These are phyloP conservation scores for Arthrobotrys sphaeroides DNA, from an alignment of 2,329 filamentous ascomycete genomes.

Conservation along the genomic window DNA sequence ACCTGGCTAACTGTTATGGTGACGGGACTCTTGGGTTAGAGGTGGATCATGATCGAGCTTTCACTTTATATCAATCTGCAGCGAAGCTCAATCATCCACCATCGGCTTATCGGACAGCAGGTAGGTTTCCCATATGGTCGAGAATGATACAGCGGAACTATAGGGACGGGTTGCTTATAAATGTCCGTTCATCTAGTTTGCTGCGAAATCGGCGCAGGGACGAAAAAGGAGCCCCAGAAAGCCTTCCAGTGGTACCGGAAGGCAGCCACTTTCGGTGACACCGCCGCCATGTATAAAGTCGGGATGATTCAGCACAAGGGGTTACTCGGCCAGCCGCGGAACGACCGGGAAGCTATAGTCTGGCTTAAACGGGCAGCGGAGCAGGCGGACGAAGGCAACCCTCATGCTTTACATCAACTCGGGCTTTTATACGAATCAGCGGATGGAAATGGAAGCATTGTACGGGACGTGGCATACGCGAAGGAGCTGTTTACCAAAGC, in stretches of 20 bases:
- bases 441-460: constrained; percentile 70
- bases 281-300: constrained; percentile 97
- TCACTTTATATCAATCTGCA: constrained; percentile 89
- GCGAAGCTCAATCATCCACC: constrained; percentile 87
- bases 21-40: constrained; percentile 81
- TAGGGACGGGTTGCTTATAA: not conserved
- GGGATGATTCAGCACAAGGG: constrained; percentile 96
- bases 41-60: constrained; percentile 88
- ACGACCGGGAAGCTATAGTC: constrained; percentile 83
- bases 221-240: constrained; percentile 87
- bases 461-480: constrained; percentile 83
- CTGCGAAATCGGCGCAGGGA: constrained; percentile 95
- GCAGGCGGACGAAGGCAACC: constrained; percentile 85
- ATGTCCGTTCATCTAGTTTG: constrained; percentile 69
- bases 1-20: constrained; percentile 87
- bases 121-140: constrained; percentile 23
- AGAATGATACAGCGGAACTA: not conserved
- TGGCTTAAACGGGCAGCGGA: constrained; percentile 96
- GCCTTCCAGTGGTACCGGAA: constrained; percentile 98
- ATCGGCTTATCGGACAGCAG: constrained; percentile 88
- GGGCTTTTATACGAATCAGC: constrained; percentile 71
- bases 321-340: constrained; percentile 83
- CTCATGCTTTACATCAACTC: constrained; percentile 92
- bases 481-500: constrained; percentile 84
- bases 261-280: constrained; percentile 87